These are phyloP conservation scores for Pseudonitzschia multistriata DNA, from an alignment of 108 stramenopile species.

Conservation along the genomic window DNA sequence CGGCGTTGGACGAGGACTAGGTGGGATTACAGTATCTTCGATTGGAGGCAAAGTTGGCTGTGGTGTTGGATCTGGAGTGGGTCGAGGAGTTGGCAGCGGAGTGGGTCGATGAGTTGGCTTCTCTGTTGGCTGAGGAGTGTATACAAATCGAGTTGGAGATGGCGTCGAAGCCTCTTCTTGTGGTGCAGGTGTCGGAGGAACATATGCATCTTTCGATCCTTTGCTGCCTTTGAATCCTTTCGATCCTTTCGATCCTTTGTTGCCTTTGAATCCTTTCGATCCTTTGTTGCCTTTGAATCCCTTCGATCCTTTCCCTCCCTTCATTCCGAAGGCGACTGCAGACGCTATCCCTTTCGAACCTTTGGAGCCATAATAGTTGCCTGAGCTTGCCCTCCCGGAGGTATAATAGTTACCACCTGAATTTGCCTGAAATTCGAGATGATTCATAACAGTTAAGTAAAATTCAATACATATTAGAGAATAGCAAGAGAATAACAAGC, in stretches of 20 bases:
- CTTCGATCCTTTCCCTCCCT: too few relatives aligned
- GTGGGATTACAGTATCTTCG: not conserved
- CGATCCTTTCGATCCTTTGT: not conserved
- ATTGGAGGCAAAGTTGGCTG: not conserved
- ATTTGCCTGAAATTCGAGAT: too few relatives aligned
- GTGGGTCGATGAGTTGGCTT: not conserved
- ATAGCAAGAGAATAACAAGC: not conserved
- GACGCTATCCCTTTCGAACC: not conserved
- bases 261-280: not conserved
- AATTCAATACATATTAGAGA: not conserved
- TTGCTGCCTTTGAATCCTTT: not conserved
- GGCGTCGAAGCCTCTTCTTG: not conserved
- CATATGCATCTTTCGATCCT: not conserved
- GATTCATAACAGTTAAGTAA: not conserved
- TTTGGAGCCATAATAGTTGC: not conserved
- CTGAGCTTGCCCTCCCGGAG: not conserved
- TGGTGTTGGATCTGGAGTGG: conserved; percentile 11
- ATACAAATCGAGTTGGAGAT: conserved; percentile 3
- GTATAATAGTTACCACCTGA: too few relatives aligned
- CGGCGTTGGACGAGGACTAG: not conserved
- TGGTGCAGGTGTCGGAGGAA: not conserved
- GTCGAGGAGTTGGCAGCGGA: conserved; percentile 3
- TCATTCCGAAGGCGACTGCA: too few relatives aligned
- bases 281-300: not conserved
- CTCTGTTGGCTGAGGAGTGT: conserved; percentile 8